These are phyloP conservation scores for Mucor lusitanicus DNA, from an alignment of 371 early-diverging fungal species.

Conservation along the genomic window DNA sequence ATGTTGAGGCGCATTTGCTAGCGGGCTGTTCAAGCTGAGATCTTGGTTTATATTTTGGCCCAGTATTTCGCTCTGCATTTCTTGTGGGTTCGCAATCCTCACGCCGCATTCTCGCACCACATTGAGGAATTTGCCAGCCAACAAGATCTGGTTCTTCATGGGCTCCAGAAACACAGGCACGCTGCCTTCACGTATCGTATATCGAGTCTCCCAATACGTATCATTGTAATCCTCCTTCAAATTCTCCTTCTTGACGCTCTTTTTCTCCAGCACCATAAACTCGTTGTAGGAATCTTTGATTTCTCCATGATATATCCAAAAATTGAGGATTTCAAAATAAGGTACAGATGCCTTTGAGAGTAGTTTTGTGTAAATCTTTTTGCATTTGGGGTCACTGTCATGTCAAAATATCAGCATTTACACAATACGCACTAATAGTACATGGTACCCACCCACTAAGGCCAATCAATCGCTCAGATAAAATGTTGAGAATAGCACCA, in stretches of 20 bases:
- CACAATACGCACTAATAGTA: conserved; percentile 10
- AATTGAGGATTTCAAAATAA: conserved; percentile 76
- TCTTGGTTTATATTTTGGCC: conserved; percentile 11
- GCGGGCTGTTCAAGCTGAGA: background rate
- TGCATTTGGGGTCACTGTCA: conserved; percentile 72
- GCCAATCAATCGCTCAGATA: conserved; percentile 62
- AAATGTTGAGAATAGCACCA: conserved; percentile 61
- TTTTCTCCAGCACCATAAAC: conserved; percentile 82
- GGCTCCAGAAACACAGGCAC: conserved; percentile 81
- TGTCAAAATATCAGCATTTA: conserved; percentile 26
- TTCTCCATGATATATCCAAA: conserved; percentile 90
- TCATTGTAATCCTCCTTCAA: conserved; percentile 77
- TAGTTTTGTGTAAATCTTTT: conserved; percentile 75
- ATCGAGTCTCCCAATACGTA: conserved; percentile 84
- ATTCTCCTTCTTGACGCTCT: conserved; percentile 61
- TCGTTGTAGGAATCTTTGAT: conserved; percentile 86
- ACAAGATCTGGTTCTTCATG: conserved; percentile 75
- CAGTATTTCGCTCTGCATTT: conserved; percentile 35
- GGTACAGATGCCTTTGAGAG: conserved; percentile 80
- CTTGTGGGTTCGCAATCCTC: conserved; percentile 49
- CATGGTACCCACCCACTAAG: conserved; percentile 63
- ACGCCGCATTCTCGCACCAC: conserved; percentile 88
- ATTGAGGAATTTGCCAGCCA: conserved; percentile 94
- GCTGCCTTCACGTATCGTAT: conserved; percentile 62
- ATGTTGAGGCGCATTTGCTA: background rate